Conservation (phyloP, 1,284 basidiomycete species). For the Pseudozyma pruni region DNA sequence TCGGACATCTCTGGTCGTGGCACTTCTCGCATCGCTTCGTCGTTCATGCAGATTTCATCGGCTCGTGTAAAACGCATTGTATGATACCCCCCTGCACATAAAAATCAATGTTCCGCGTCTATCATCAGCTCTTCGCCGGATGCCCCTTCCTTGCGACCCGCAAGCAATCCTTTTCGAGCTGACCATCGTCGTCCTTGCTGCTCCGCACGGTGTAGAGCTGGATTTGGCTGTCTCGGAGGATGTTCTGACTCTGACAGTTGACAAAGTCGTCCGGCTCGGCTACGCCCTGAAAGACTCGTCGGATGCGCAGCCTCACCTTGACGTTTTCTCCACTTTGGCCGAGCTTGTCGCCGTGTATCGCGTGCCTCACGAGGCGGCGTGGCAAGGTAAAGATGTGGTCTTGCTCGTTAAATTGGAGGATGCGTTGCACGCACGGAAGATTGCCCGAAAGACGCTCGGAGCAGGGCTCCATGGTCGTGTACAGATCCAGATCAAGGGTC, state of each 20-base stretch:
- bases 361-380: background rate
- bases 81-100: constrained; percentile 12
- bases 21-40: background rate
- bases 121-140: constrained; percentile 3
- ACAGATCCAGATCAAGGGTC: constrained; percentile 75
- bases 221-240: constrained; percentile 79
- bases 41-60: constrained; percentile 1
- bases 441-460: constrained; percentile 88
- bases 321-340: background rate
- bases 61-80: constrained; percentile 18
- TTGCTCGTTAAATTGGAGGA: constrained; percentile 72
- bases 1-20: background rate
- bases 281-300: constrained; percentile 86
- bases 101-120: background rate
- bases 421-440: constrained; percentile 84
- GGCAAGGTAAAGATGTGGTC: constrained; percentile 14
- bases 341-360: background rate
- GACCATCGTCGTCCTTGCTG: constrained; percentile 2
- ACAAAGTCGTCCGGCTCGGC: constrained; percentile 96
- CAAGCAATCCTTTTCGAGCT: constrained; percentile 54
- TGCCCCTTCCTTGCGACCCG: constrained; percentile 57
- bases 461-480: constrained; percentile 97
- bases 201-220: constrained; percentile 76
- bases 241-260: constrained; percentile 84
- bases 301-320: constrained; percentile 70